phyloP scores from a whole-genome alignment of 2,329 filamentous ascomycete species.

The Aspergillus vadensis region DNA sequence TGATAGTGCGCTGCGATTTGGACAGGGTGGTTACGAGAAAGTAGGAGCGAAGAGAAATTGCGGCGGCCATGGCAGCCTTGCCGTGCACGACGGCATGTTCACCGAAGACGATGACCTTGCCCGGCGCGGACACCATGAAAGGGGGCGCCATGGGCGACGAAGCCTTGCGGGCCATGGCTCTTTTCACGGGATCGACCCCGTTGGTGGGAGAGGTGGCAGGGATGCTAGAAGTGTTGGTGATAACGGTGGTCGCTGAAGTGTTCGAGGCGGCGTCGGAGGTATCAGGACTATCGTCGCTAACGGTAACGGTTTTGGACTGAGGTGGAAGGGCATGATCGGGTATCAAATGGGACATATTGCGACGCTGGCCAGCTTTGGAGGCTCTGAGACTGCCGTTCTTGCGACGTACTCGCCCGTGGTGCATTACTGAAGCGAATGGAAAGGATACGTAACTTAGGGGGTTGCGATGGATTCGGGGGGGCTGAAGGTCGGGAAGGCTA shows the following conservation, averaged over 20 bases:
- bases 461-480: not conserved
- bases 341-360: constrained; percentile 33
- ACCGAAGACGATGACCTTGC: constrained; percentile 97
- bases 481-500: not conserved
- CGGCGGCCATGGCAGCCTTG: constrained; percentile 92
- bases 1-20: constrained; percentile 86
- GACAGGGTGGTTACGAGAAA: constrained; percentile 92
- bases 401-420: constrained; percentile 27
- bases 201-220: constrained; percentile 14
- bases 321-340: constrained; percentile 23
- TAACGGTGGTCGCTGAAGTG: constrained; percentile 31
- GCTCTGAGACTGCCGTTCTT: constrained; percentile 35
- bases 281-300: constrained; percentile 28
- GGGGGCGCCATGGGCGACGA: constrained; percentile 71
- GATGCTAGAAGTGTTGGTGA: constrained; percentile 17
- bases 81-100: constrained; percentile 98
- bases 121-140: constrained; percentile 97
- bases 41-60: constrained; percentile 93
- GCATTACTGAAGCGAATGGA: constrained; percentile 18
- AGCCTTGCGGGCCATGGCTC: constrained; percentile 38
- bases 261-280: constrained; percentile 34
- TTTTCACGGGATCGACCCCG: constrained; percentile 12
- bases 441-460: constrained; percentile 20
- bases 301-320: constrained; percentile 20
- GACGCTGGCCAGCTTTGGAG: constrained; percentile 27